Evolutionary conservation across 1,284 basidiomycete genomes (phyloP).

Genomic region (Sanghuangporus sanghuang): DNA sequence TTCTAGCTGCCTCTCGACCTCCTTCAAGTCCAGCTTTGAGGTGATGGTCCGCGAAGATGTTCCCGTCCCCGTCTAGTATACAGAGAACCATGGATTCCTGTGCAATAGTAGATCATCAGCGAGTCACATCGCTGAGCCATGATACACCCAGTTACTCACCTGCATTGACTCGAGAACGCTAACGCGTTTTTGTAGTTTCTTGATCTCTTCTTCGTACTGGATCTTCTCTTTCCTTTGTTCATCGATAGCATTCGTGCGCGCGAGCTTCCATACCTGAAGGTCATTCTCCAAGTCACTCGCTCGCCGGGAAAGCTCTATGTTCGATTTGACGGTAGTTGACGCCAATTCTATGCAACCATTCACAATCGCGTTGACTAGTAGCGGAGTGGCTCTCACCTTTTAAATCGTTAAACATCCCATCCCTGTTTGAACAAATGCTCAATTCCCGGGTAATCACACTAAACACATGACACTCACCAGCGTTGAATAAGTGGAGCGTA

Average conservation of each 20-base stretch:
- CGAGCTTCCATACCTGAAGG: constrained; percentile 63
- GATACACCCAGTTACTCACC: constrained; percentile 32
- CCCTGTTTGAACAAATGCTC: background rate
- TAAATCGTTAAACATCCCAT: constrained; percentile 7
- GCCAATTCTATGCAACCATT: constrained; percentile 47
- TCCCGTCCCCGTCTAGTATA: constrained; percentile 67
- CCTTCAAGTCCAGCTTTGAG: constrained; percentile 59
- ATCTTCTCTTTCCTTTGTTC: constrained; percentile 53
- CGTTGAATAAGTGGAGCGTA: background rate
- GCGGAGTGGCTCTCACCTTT: background rate
- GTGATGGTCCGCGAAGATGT: constrained; percentile 55
- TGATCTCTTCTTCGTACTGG: constrained; percentile 58
- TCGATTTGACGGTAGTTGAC: constrained; percentile 54
- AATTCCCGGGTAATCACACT: background rate
- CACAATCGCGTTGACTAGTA: background rate
- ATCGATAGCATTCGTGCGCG: constrained; percentile 53
- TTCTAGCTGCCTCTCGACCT: constrained; percentile 62
- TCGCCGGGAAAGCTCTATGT: constrained; percentile 54
- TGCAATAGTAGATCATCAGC: background rate
- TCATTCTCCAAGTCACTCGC: constrained; percentile 65
- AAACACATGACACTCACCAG: background rate
- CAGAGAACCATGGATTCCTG: constrained; percentile 64
- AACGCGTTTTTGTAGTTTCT: constrained; percentile 55
- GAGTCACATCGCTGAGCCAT: background rate
- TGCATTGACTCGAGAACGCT: constrained; percentile 50